Evolutionary conservation across 2,329 filamentous ascomycete species (phyloP), one percentile per base, ranked within the genome.

Genomic region (Calycina marina): DNA sequence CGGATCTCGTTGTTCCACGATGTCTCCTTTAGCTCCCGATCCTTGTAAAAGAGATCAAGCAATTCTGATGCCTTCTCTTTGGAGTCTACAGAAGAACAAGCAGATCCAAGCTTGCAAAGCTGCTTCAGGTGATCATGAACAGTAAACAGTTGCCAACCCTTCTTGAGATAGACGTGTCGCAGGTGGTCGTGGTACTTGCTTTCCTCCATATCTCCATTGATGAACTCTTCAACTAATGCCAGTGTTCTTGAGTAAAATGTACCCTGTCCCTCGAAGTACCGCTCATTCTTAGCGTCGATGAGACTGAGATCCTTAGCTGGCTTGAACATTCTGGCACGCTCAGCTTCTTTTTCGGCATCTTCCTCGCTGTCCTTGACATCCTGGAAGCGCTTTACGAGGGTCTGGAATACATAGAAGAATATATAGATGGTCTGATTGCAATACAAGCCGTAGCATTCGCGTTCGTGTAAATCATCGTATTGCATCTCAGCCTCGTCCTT

Each of bases 31-130:
- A 75, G 77, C 32, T 80, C 71, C 4, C 88, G 77, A 52, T 84
- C 84, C 43, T 72, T 70, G 51, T 85, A 73, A 59, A 93, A 98
- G 31, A 92, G 71, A 40, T 83, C 75, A 45, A 92, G 78, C 38
- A 98, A 79, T 39, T 96, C 86, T 4, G 80, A 74, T 22, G 83
- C 93, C 66, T 90, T 93, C 53, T 98, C 90, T 59, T 93, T 93
- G 28, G 72, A 68, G 47, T 98, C 90, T 3, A 72, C 72, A 48
- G 76, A 85, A 50, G 86, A 81, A 53, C 93, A 85, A n/a, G 71
- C 71, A 12, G 85, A 67, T 14, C 80, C 84, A 37, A 86, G 77
- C 36, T 85, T 79, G 37, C 79, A 78, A 24, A 94, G 70, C 1
- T 78, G 78, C 50, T 75, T 76, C 32, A 96, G 70, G 17, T 94